Evolutionary conservation across 1,139 yeast species (phyloP), one percentile per base, ranked within the genome.

Genomic region (Pneumocystis carinii): DNA sequence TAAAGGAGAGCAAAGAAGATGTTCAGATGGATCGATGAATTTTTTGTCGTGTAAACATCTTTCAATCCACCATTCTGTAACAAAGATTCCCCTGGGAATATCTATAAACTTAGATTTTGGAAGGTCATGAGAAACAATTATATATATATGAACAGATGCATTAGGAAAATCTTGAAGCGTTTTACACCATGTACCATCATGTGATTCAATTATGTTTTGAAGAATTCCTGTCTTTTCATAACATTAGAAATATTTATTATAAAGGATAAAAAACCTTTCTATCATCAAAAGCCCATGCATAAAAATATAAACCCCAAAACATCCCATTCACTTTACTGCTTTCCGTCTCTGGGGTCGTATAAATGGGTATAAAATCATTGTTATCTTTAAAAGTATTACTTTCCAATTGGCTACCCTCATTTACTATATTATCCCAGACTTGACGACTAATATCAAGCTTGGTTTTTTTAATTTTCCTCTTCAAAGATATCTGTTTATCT

Each of bases 51-150:
- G 59, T 39, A 57, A 39, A 12, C 59, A 57, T 57, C 42, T 27
- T 39, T 57, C 59, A 57, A 57, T 57, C 59, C 59, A 57, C 59
- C 59, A 57, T 29, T 57, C 59, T 19, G 59, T 57, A 19, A 57
- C 42, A 24, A 57, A 57, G 14, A 27, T 12, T 27, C 59, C 59
- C 14, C 29, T 39, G 5, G 55, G 27, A 24, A 48, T 48, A 24
- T 48, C 32, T 7, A 19, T 15, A 48, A 48, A 24, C 6, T 24
- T 12, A 48, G 15, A 48, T 48, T 10, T 48, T 24, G 55, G 55
- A 48, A 48, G 55, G 14, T 48, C n/a, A 48, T 48, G 55, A 48
- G 55, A 24, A 48, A 48, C 55, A 48, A 48, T 24, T 48, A 48
- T 48, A 48, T 48, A 48, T 48, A 48, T 48, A 15, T 24, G 32